phyloP scores from a whole-genome alignment of 208 protist species.

The Trypanosoma cruzi region DNA sequence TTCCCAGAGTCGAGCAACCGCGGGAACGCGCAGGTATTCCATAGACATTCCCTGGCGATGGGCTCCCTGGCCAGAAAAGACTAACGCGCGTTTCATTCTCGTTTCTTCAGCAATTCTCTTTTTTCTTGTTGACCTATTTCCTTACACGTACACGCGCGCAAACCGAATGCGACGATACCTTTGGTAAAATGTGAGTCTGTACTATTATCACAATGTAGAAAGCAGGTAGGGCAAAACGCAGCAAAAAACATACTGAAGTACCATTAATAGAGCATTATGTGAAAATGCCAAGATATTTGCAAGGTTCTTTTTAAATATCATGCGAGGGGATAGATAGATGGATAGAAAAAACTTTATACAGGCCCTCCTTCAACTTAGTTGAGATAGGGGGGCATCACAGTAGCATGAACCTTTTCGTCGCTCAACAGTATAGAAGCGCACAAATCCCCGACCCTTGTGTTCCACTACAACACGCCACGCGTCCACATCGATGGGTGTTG shows the following conservation, averaged over 20 bases:
- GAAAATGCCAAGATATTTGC: background rate
- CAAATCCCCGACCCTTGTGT: constrained; percentile 30
- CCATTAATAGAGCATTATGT: background rate
- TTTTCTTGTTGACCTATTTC: background rate
- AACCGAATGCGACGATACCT: background rate
- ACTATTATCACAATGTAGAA: background rate
- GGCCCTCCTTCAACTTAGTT: constrained; percentile 5
- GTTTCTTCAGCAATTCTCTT: background rate
- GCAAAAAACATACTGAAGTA: background rate
- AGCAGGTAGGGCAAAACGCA: too few relatives aligned
- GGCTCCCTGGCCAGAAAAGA: constrained; percentile 85
- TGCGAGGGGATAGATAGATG: background rate
- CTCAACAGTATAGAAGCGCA: constrained; percentile 26
- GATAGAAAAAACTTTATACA: too few relatives aligned
- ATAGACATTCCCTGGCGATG: constrained; percentile 81
- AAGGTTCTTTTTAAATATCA: background rate
- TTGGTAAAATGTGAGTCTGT: background rate
- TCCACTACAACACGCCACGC: constrained; percentile 28
- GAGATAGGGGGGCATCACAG: constrained; percentile 24
- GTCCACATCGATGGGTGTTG: background rate
- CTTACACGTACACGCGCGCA: background rate
- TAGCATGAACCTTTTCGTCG: constrained; percentile 13
- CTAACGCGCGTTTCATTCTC: constrained; percentile 44
- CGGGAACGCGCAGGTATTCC: constrained; percentile 40
- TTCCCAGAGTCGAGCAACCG: constrained; percentile 59